Evolutionary conservation across 345 rosid genomes (phyloP).

Genomic region (Melaleuca alternifolia): DNA sequence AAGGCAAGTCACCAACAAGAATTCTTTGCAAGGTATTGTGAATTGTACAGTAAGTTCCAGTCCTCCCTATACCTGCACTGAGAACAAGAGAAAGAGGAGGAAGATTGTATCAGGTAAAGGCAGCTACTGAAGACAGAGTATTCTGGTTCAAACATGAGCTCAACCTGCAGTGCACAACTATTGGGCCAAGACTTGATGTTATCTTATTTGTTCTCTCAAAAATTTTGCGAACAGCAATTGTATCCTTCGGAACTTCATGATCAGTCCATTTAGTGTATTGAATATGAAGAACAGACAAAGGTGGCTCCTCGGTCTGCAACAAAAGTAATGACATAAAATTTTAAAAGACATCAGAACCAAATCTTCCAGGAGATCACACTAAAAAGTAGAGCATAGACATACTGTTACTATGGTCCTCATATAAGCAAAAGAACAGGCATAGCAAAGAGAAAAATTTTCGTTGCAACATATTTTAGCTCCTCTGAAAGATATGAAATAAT

Average conservation of each 20-base stretch:
- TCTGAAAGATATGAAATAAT: background rate
- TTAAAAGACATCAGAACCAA: background rate
- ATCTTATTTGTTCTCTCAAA: slow-evolving; percentile 43
- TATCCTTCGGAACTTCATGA: slow-evolving; percentile 84
- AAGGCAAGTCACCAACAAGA: slow-evolving; percentile 81
- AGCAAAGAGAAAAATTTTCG: background rate
- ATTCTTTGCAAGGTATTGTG: slow-evolving; percentile 93
- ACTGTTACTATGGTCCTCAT: background rate
- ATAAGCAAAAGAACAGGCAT: background rate
- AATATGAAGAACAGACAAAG: slow-evolving; percentile 65
- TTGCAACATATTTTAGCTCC: background rate
- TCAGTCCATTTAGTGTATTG: slow-evolving; percentile 97
- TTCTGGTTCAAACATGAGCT: background rate
- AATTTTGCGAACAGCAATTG: slow-evolving; percentile 70
- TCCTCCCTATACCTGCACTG: slow-evolving; percentile 99
- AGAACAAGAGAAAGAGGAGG: slow-evolving; percentile 4
- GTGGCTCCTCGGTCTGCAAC: slow-evolving; percentile 53
- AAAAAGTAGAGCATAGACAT: background rate
- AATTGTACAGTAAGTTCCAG: slow-evolving; percentile 87
- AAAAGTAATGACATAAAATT: background rate
- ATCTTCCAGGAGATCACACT: background rate
- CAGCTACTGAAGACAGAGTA: background rate
- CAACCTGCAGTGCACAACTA: slow-evolving; percentile 98
- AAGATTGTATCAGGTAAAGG: slow-evolving; percentile 3
- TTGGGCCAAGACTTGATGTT: slow-evolving; percentile 63